Evolutionary conservation across 1,284 basidiomycete genomes (phyloP).

Genomic region (Leccinum pallidistipes): DNA sequence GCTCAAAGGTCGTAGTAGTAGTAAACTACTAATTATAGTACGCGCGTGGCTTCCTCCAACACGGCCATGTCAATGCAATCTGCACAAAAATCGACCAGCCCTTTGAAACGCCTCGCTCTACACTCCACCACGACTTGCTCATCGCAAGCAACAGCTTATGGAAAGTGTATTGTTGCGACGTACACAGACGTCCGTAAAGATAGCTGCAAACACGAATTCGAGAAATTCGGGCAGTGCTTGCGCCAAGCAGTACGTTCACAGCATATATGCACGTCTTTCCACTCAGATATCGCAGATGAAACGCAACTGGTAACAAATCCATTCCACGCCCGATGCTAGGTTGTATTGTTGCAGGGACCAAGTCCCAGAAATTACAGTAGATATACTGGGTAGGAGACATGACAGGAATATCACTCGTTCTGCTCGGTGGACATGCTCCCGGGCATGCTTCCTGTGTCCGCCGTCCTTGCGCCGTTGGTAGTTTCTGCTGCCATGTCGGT

Average conservation of each 20-base stretch:
- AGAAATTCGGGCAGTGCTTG: slow-evolving; percentile 72
- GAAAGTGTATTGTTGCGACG: slow-evolving; percentile 73
- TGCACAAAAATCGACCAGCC: slow-evolving; percentile 34
- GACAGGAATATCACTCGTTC: slow-evolving; percentile 27
- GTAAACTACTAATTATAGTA: background rate
- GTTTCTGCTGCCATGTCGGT: slow-evolving; percentile 26
- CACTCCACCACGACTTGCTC: slow-evolving; percentile 72
- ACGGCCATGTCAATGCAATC: slow-evolving; percentile 29
- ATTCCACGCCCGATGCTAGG: background rate
- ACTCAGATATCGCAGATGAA: slow-evolving; percentile 53
- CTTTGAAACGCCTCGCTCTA: slow-evolving; percentile 61
- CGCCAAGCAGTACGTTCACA: slow-evolving; percentile 57
- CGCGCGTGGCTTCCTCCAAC: background rate
- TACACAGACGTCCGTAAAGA: slow-evolving; percentile 80
- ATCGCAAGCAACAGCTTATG: slow-evolving; percentile 68
- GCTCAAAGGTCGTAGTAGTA: background rate
- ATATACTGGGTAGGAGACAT: slow-evolving; percentile 14
- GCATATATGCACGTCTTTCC: background rate
- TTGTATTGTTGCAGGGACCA: slow-evolving; percentile 9
- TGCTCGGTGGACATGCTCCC: slow-evolving; percentile 43
- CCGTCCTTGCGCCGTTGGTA: slow-evolving; percentile 19
- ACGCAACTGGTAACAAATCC: slow-evolving; percentile 51
- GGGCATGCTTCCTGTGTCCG: slow-evolving; percentile 36
- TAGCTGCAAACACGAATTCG: slow-evolving; percentile 76
- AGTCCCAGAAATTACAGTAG: slow-evolving; percentile 20